Conservation (phyloP, 805 yeast species). For the Hanseniaspora thailandica region DNA sequence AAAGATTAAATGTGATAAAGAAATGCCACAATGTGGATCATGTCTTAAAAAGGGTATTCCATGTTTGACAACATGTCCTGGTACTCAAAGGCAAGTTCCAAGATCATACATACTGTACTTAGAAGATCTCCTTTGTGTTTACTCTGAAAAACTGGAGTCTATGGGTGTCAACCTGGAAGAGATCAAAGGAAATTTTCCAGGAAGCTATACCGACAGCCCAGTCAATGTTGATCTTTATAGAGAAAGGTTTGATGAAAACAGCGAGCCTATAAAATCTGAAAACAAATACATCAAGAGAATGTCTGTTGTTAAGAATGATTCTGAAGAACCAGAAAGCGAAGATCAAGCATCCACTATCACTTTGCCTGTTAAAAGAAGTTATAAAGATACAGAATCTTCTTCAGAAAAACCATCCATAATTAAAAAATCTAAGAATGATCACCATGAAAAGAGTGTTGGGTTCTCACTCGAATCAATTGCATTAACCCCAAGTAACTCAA, state of each 20-base stretch:
- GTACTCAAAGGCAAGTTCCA: conserved; percentile 78
- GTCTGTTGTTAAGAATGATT: conserved; percentile 14
- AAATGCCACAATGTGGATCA: conserved; percentile 11
- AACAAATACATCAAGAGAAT: conserved; percentile 23
- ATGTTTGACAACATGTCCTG: conserved; percentile 77
- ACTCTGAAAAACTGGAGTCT: conserved; percentile 41
- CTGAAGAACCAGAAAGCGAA: not conserved
- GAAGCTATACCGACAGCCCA: conserved; percentile 24
- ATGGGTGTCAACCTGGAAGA: conserved; percentile 32
- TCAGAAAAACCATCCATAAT: not conserved
- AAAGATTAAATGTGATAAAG: conserved; percentile 13
- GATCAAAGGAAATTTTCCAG: conserved; percentile 23
- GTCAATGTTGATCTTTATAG: conserved; percentile 20
- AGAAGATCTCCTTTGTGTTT: conserved; percentile 49
- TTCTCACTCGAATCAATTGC: not conserved
- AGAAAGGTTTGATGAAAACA: conserved; percentile 20
- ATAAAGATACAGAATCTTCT: not conserved
- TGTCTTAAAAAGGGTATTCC: conserved; percentile 28
- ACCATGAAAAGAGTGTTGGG: not conserved
- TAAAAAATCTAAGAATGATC: not conserved
- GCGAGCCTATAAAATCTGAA: conserved; percentile 20
- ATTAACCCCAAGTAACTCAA: conserved; percentile 10
- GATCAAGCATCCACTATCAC: not conserved
- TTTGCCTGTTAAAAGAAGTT: not conserved
- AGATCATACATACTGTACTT: conserved; percentile 63